phyloP scores from a whole-genome alignment of 306 rosid species.

The Nissolia schottii region DNA sequence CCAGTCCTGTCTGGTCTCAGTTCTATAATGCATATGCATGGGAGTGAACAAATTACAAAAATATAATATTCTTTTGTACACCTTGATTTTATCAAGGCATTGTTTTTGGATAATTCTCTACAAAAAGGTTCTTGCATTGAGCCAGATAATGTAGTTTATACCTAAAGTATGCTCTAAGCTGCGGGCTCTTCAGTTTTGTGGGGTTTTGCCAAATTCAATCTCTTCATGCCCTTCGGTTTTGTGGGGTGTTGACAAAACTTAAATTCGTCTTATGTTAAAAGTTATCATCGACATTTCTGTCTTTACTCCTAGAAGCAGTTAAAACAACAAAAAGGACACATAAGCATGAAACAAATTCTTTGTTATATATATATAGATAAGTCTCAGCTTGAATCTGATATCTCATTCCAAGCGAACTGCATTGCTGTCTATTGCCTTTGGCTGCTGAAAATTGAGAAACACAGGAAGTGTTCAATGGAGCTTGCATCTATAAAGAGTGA shows the following conservation, averaged over 20 bases:
- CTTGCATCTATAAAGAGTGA: slow-evolving; percentile 38
- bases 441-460: not conserved
- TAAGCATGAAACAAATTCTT: slow-evolving; percentile 28
- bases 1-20: slow-evolving; percentile 1
- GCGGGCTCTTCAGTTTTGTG: slow-evolving; percentile 4
- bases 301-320: slow-evolving; percentile 9
- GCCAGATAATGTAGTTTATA: slow-evolving; percentile 21
- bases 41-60: not conserved
- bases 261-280: slow-evolving; percentile 35
- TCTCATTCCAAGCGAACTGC: slow-evolving; percentile 7
- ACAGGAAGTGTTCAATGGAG: slow-evolving; percentile 38
- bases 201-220: slow-evolving; percentile 12
- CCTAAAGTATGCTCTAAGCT: not conserved
- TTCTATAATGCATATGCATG: not conserved
- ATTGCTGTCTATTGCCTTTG: slow-evolving; percentile 2
- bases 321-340: slow-evolving; percentile 19
- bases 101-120: not conserved
- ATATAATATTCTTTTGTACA: not conserved
- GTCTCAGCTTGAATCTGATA: not conserved
- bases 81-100: slow-evolving; percentile 23
- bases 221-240: not conserved
- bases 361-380: slow-evolving; percentile 11
- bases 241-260: slow-evolving; percentile 17
- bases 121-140: not conserved
- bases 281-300: slow-evolving; percentile 45